These are phyloP conservation scores for Coprinopsis marcescibilis DNA, from an alignment of 768 basidiomycete species.

Conservation along the genomic window DNA sequence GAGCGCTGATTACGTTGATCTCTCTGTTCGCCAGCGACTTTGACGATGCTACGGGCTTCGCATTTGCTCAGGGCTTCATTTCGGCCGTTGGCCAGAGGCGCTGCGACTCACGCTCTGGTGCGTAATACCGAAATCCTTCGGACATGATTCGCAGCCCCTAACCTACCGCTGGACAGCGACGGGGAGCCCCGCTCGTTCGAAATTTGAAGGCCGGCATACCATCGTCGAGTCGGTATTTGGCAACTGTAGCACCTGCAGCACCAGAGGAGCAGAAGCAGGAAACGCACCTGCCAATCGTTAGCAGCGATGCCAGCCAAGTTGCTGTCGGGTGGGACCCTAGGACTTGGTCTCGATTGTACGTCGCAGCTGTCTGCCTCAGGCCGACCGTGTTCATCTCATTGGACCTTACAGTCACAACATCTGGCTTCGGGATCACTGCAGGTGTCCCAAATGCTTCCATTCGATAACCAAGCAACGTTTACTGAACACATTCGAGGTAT, in stretches of 20 bases:
- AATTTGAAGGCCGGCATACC: background rate
- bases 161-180: too few relatives aligned
- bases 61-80: background rate
- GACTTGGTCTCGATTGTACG: constrained; percentile 75
- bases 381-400: constrained; percentile 1
- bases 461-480: constrained; percentile 86
- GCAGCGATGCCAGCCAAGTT: constrained; percentile 54
- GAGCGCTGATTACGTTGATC: background rate
- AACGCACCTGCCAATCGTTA: constrained; percentile 39
- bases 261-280: background rate
- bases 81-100: background rate
- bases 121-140: background rate
- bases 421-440: constrained; percentile 91
- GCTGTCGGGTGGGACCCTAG: constrained; percentile 69
- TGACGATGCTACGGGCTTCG: background rate
- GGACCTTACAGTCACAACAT: constrained; percentile 65
- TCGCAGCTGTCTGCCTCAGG: constrained; percentile 9
- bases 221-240: background rate
- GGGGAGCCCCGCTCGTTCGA: too few relatives aligned
- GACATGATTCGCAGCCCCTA: too few relatives aligned
- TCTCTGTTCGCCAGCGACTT: background rate
- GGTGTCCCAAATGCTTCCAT: constrained; percentile 85
- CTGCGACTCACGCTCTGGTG: background rate
- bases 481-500: constrained; percentile 76
- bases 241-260: constrained; percentile 1